Percentiles rank a stretch among this genome's conserved stretches.
Conservation (phyloP, 2,329 filamentous ascomycete species). For the Dactylellina sp. region DNA sequence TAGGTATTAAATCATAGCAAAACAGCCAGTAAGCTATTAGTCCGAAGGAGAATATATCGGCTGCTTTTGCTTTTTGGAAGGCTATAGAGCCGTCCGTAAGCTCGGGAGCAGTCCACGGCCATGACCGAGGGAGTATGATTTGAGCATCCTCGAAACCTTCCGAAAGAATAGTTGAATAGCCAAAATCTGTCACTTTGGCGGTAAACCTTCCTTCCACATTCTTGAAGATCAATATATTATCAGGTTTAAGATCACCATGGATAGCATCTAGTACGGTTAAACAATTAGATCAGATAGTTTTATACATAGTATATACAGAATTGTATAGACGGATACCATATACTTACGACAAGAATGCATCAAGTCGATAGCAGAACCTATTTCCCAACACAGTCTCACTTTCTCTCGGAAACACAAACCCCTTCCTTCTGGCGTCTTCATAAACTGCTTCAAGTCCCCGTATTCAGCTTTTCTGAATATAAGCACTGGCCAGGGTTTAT, state of each 20-base stretch:
- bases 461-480: slow-evolving; percentile 21
- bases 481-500: slow-evolving; percentile 24
- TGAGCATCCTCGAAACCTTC: neutral
- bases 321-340: neutral
- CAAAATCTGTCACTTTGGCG: slow-evolving; percentile 27
- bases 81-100: neutral
- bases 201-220: neutral
- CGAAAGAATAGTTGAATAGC: slow-evolving; percentile 19
- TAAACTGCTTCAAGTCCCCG: slow-evolving; percentile 28
- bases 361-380: neutral
- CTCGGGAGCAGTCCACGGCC: slow-evolving; percentile 29
- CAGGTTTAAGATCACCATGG: slow-evolving; percentile 26
- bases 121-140: slow-evolving; percentile 6
- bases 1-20: neutral
- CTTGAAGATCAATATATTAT: slow-evolving; percentile 26
- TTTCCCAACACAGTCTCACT: slow-evolving; percentile 18
- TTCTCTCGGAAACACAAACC: slow-evolving; percentile 4
- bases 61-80: neutral
- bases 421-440: slow-evolving; percentile 10
- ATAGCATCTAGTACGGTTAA: slow-evolving; percentile 19
- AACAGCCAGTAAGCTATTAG: slow-evolving; percentile 26
- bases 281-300: neutral
- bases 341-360: slow-evolving; percentile 22
- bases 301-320: neutral
- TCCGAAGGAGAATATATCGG: slow-evolving; percentile 30